A percentile compares a stretch with the other conserved stretches of the same genome.
Evolutionary conservation across 495 filamentous ascomycete genomes (phyloP).

Genomic region (Penicillium subrubescens): DNA sequence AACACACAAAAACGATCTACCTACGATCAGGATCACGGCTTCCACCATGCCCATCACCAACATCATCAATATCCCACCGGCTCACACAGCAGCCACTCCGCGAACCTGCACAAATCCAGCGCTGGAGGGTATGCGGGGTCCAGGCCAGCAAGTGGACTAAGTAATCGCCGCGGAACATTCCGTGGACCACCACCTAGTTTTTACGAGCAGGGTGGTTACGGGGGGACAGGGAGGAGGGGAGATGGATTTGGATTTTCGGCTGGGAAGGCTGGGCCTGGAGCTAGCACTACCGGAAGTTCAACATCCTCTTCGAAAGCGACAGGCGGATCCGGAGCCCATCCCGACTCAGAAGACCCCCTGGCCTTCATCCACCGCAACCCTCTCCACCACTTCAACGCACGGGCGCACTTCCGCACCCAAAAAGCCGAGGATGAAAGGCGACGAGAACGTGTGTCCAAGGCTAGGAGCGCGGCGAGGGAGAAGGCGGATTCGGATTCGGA

Average conservation of each 20-base stretch:
- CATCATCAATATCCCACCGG: slow-evolving; percentile 34
- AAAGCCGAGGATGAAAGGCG: slow-evolving; percentile 60
- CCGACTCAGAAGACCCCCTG: slow-evolving; percentile 44
- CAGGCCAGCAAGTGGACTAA: slow-evolving; percentile 77
- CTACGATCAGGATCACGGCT: slow-evolving; percentile 73
- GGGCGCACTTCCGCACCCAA: slow-evolving; percentile 69
- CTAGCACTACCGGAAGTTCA: too few species aligned
- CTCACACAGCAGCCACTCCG: slow-evolving; percentile 43
- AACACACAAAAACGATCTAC: slow-evolving; percentile 67
- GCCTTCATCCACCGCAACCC: slow-evolving; percentile 53
- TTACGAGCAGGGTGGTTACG: slow-evolving; percentile 71
- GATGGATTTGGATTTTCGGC: slow-evolving; percentile 1
- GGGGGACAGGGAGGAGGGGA: slow-evolving; percentile 25
- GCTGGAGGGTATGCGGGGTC: slow-evolving; percentile 57
- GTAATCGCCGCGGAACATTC: slow-evolving; percentile 71
- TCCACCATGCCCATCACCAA: slow-evolving; percentile 34
- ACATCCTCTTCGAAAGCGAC: too few species aligned
- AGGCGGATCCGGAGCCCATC: too few species aligned
- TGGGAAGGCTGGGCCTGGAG: too few species aligned
- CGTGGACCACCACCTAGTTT: slow-evolving; percentile 88
- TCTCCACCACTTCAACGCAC: slow-evolving; percentile 64
- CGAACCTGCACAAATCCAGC: slow-evolving; percentile 39
- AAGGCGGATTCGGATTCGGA: slow-evolving; percentile 35
- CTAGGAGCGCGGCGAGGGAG: slow-evolving; percentile 19
- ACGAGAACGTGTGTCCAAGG: slow-evolving; percentile 36